phyloP scores from a whole-genome alignment of 2,329 filamentous ascomycete species.

The Exophiala dermatitidis region DNA sequence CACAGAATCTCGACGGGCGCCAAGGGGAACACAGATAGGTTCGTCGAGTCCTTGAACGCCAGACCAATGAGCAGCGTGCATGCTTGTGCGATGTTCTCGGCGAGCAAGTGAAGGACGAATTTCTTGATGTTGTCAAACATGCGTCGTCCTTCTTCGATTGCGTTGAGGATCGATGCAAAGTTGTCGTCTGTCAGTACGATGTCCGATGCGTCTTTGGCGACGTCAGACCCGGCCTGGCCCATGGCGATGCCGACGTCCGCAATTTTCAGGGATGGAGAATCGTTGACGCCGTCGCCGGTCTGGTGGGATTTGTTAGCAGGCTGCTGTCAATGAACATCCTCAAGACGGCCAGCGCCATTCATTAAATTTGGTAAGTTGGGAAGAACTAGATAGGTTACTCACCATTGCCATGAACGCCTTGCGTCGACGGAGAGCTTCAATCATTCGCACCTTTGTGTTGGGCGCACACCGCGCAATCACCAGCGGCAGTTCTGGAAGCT shows the following conservation, averaged over 20 bases:
- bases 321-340: too few species aligned
- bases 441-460: slow-evolving; percentile 84
- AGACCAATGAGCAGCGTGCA: slow-evolving; percentile 52
- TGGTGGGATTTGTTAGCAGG: too few species aligned
- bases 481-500: slow-evolving; percentile 64
- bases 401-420: slow-evolving; percentile 66
- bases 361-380: too few species aligned
- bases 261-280: slow-evolving; percentile 70
- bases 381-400: too few species aligned
- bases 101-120: slow-evolving; percentile 51
- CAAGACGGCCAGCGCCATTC: too few species aligned
- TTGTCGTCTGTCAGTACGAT: slow-evolving; percentile 65
- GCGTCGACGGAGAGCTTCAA: slow-evolving; percentile 74
- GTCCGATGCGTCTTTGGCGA: slow-evolving; percentile 71
- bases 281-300: slow-evolving; percentile 85
- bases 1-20: slow-evolving; percentile 55
- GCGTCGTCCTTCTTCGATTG: slow-evolving; percentile 72
- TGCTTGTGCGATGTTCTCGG: slow-evolving; percentile 52
- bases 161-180: slow-evolving; percentile 77
- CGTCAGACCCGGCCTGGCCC: slow-evolving; percentile 75
- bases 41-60: slow-evolving; percentile 48
- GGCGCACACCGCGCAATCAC: slow-evolving; percentile 81
- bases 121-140: slow-evolving; percentile 90
- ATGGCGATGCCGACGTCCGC: slow-evolving; percentile 85
- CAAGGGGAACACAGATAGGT: slow-evolving; percentile 52